phyloP scores from a whole-genome alignment of 306 rosid species.

The Calophaca sinica region DNA sequence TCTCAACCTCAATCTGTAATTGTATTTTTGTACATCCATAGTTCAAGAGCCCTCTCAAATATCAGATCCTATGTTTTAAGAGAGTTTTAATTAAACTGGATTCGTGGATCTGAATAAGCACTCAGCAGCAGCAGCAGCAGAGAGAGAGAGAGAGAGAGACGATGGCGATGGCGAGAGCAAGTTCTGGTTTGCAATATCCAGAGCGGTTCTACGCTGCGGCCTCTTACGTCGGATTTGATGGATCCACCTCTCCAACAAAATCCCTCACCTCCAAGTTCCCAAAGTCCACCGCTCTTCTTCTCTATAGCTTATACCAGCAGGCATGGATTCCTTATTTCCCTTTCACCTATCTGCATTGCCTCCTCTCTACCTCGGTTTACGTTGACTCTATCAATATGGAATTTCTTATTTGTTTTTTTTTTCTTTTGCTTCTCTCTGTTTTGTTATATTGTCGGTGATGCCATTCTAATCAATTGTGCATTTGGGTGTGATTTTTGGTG shows the following conservation, averaged over 20 bases:
- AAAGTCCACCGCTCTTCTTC: constrained; percentile 80
- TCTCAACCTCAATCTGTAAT: too few relatives aligned
- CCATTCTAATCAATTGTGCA: not conserved
- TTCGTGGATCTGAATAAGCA: constrained; percentile 30
- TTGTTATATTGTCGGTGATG: constrained; percentile 25
- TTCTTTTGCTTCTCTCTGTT: not conserved
- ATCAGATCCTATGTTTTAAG: too few relatives aligned
- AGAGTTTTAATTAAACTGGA: constrained; percentile 6
- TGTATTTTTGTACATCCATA: too few relatives aligned
- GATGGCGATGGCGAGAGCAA: constrained; percentile 74
- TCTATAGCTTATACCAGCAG: constrained; percentile 89
- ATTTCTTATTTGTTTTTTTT: not conserved
- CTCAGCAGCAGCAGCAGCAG: not conserved
- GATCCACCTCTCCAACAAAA: constrained; percentile 83
- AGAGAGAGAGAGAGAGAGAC: constrained; percentile 1
- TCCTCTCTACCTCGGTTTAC: too few relatives aligned
- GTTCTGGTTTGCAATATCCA: constrained; percentile 90
- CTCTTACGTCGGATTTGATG: constrained; percentile 86
- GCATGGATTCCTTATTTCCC: constrained; percentile 39
- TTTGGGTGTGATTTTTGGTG: constrained; percentile 33
- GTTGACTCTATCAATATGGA: not conserved
- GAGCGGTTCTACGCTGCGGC: constrained; percentile 94
- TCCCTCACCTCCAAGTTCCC: constrained; percentile 83
- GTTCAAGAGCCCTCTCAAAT: too few relatives aligned
- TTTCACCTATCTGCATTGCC: constrained; percentile 20